These are phyloP conservation scores for Corniculantispora saksenae DNA, from an alignment of 2,329 filamentous ascomycete species.

Conservation along the genomic window DNA sequence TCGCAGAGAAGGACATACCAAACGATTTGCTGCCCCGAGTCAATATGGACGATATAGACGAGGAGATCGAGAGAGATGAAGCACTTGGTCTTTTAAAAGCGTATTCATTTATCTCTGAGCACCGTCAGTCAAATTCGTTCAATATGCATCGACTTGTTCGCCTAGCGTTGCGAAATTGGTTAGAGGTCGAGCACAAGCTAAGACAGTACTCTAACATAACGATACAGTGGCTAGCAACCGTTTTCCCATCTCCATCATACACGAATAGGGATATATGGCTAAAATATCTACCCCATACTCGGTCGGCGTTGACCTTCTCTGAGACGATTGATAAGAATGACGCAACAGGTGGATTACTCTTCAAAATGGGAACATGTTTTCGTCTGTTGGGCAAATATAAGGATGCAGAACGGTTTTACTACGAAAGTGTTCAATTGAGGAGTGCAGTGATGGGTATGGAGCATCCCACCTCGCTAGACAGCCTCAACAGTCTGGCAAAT, in stretches of 20 bases:
- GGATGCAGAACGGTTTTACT: constrained; percentile 24
- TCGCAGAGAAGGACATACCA: constrained; percentile 33
- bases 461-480: constrained; percentile 18
- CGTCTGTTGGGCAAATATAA: constrained; percentile 16
- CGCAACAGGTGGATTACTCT: not conserved
- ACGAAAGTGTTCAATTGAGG: constrained; percentile 19
- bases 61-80: constrained; percentile 18
- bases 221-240: constrained; percentile 19
- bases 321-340: not conserved
- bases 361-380: not conserved
- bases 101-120: constrained; percentile 34
- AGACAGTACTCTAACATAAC: constrained; percentile 6
- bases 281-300: constrained; percentile 27
- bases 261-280: constrained; percentile 26
- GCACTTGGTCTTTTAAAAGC: constrained; percentile 29
- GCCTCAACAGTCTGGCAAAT: constrained; percentile 19
- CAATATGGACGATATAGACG: too few species aligned
- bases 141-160: constrained; percentile 37
- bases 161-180: constrained; percentile 32
- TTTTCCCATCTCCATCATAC: constrained; percentile 22
- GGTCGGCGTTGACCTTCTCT: constrained; percentile 11
- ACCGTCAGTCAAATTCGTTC: constrained; percentile 20
- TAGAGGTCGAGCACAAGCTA: constrained; percentile 23
- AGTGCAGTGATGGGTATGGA: constrained; percentile 21
- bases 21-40: constrained; percentile 29